Percentiles rank a stretch among this genome's conserved stretches.
These are phyloP conservation scores for Cladorrhinum sp. DNA, from an alignment of 2,329 filamentous ascomycete genomes.

Conservation along the genomic window DNA sequence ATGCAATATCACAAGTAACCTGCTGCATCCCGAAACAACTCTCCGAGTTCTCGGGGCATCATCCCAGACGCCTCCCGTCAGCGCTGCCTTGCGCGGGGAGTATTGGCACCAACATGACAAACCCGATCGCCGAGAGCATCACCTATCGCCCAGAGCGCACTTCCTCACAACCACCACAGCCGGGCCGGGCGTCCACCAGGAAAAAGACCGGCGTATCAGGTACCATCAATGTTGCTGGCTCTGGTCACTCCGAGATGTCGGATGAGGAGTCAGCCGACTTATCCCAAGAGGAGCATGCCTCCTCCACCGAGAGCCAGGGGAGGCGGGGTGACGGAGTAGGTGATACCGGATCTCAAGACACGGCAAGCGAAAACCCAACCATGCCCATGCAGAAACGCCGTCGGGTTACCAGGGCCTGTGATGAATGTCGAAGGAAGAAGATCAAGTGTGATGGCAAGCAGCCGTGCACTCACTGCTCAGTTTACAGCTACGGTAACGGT, in stretches of 20 bases:
- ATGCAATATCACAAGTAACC: background rate
- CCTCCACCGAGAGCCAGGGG: slow-evolving; percentile 40
- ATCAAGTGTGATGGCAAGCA: slow-evolving; percentile 87
- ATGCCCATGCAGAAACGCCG: slow-evolving; percentile 71
- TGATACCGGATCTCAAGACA: slow-evolving; percentile 17
- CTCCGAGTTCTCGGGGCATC: background rate
- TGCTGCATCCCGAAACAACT: background rate
- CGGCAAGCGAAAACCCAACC: slow-evolving; percentile 30
- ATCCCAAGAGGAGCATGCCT: slow-evolving; percentile 29
- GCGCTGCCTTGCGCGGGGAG: background rate
- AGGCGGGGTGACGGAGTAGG: slow-evolving; percentile 40
- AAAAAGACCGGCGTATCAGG: slow-evolving; percentile 19
- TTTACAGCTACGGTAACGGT: slow-evolving; percentile 88
- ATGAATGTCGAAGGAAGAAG: slow-evolving; percentile 80
- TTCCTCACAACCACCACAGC: slow-evolving; percentile 22
- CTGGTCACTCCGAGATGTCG: slow-evolving; percentile 39
- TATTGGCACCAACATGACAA: slow-evolving; percentile 16
- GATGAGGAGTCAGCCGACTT: slow-evolving; percentile 40
- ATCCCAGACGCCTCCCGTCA: background rate
- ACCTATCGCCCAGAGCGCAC: slow-evolving; percentile 20
- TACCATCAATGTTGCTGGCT: slow-evolving; percentile 18
- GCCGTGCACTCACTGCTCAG: slow-evolving; percentile 91
- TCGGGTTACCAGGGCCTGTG: slow-evolving; percentile 76
- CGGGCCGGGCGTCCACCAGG: slow-evolving; percentile 19
- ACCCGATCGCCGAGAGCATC: slow-evolving; percentile 10